Percentiles rank a stretch among this genome's conserved stretches.
Evolutionary conservation across 306 rosid species (phyloP).

Genomic region (Parietaria judaica): DNA sequence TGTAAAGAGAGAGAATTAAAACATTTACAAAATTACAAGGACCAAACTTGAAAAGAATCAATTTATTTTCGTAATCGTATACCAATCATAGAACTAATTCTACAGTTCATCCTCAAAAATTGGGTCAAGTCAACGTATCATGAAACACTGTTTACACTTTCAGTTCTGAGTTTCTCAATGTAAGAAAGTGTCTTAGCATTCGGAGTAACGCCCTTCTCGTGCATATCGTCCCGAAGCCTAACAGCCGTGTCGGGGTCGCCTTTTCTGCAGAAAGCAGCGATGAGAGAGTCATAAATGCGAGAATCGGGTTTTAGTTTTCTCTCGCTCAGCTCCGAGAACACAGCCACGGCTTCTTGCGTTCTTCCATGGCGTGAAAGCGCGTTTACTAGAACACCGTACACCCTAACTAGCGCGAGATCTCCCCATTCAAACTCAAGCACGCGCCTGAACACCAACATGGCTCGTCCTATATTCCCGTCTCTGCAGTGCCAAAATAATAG

Average conservation of each 20-base stretch:
- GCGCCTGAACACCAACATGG: constrained; percentile 28
- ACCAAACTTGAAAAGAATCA: too few species aligned
- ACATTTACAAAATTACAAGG: too few species aligned
- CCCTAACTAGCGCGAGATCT: constrained; percentile 1
- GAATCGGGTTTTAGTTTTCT: constrained; percentile 32
- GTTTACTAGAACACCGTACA: constrained; percentile 29
- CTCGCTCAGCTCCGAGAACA: constrained; percentile 29
- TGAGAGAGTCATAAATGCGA: constrained; percentile 32
- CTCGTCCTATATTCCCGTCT: constrained; percentile 28
- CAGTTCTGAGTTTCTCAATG: too few species aligned
- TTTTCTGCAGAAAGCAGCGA: constrained; percentile 28
- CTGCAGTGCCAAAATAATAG: constrained; percentile 34
- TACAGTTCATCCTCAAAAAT: too few species aligned
- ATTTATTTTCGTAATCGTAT: too few species aligned
- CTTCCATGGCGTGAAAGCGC: constrained; percentile 35
- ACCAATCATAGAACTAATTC: too few species aligned
- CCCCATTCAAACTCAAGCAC: constrained; percentile 20
- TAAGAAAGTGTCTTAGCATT: background rate
- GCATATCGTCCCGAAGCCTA: constrained; percentile 32
- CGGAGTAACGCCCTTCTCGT: constrained; percentile 24
- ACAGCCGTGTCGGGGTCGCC: constrained; percentile 34
- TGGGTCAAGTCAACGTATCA: too few species aligned
- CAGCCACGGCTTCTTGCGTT: constrained; percentile 33
- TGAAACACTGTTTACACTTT: too few species aligned
- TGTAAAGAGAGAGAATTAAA: too few species aligned